Percentiles rank a stretch among this genome's conserved stretches.
These are phyloP conservation scores for Penicillium coffeae DNA, from an alignment of 495 filamentous ascomycete species.

Conservation along the genomic window DNA sequence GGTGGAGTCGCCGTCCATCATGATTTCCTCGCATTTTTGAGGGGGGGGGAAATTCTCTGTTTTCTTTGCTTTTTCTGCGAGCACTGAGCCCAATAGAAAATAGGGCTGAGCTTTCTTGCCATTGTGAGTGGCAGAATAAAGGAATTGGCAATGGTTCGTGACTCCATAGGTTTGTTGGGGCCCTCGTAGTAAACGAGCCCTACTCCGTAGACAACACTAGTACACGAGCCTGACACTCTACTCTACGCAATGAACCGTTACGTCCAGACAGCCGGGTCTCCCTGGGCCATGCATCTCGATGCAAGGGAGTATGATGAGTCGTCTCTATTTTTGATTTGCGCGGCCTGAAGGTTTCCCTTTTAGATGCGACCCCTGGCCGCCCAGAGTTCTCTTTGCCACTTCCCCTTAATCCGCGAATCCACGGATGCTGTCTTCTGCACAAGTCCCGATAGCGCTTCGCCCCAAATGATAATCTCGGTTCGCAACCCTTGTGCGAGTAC, in stretches of 20 bases:
- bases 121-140: not conserved
- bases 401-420: not conserved
- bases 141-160: too few species aligned
- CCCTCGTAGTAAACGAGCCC: too few species aligned
- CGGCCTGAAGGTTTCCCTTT: not conserved
- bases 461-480: not conserved
- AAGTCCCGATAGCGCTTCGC: too few species aligned
- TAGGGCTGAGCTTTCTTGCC: not conserved
- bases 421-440: not conserved
- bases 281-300: not conserved
- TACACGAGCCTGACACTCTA: too few species aligned
- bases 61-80: not conserved
- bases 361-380: not conserved
- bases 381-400: not conserved
- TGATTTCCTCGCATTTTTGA: slow-evolving; percentile 1
- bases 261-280: not conserved
- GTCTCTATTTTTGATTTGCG: not conserved
- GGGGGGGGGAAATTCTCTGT: not conserved
- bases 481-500: not conserved
- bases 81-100: not conserved
- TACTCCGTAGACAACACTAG: too few species aligned
- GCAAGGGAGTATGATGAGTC: not conserved
- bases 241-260: too few species aligned
- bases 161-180: too few species aligned
- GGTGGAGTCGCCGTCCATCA: slow-evolving; percentile 10